A percentile compares a stretch with the other conserved stretches of the same genome.
phyloP scores from a whole-genome alignment of 1,284 basidiomycete species.

The Cutaneotrichosporon spelunceum region DNA sequence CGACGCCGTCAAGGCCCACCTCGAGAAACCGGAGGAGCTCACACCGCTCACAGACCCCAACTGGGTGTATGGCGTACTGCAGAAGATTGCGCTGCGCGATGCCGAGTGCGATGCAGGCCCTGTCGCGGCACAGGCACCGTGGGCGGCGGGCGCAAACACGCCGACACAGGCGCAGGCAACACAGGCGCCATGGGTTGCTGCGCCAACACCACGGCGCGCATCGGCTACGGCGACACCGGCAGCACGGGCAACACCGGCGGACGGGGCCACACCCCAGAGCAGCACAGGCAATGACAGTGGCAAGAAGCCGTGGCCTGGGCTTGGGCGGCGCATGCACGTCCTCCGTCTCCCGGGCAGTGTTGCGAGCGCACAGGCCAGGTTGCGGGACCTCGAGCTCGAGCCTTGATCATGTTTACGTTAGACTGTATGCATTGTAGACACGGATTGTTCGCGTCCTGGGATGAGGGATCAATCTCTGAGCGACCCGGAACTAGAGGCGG shows the following conservation, averaged over 20 bases:
- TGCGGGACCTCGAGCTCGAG: conserved; percentile 10
- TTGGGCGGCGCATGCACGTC: conserved; percentile 54
- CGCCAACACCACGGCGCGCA: neutral
- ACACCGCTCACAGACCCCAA: conserved; percentile 83
- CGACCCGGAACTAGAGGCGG: too few relatives aligned
- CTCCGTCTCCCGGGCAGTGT: conserved; percentile 22
- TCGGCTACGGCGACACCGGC: conserved; percentile 48
- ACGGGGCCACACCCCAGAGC: too few relatives aligned
- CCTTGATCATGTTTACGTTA: neutral
- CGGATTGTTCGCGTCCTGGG: neutral
- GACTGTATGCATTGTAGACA: conserved; percentile 4
- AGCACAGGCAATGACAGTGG: too few relatives aligned
- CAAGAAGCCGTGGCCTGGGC: conserved; percentile 71
- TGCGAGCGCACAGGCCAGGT: neutral
- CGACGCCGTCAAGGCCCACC: conserved; percentile 70
- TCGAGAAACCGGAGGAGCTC: conserved; percentile 77
- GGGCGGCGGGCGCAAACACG: conserved; percentile 51
- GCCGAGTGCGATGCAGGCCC: too few relatives aligned
- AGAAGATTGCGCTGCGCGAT: conserved; percentile 53
- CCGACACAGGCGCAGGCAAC: neutral
- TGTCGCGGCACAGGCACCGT: neutral
- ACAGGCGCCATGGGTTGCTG: neutral
- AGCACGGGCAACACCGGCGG: too few relatives aligned
- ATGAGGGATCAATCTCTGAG: too few relatives aligned
- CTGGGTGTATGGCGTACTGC: conserved; percentile 75